phyloP scores from a whole-genome alignment of 2,329 filamentous ascomycete genomes.

The Trichoderma lentiforme region DNA sequence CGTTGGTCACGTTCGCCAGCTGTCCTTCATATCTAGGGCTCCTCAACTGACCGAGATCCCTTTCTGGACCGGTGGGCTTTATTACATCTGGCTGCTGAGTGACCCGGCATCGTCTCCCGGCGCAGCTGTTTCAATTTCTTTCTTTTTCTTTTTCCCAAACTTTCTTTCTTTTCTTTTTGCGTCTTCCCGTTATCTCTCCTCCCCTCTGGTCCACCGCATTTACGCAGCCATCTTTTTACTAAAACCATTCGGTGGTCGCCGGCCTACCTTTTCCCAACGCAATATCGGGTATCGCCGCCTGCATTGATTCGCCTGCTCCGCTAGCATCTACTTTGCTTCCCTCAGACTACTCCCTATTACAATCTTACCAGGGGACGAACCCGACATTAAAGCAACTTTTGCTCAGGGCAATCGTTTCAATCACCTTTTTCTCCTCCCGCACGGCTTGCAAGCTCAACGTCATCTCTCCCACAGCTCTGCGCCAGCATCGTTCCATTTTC shows the following conservation, averaged over 20 bases:
- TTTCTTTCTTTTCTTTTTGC: not conserved
- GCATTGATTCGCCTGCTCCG: conserved; percentile 10
- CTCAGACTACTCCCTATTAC: conserved; percentile 7
- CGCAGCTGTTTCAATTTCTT: not conserved
- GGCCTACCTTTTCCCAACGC: not conserved
- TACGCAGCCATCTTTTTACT: not conserved
- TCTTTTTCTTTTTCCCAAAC: not conserved
- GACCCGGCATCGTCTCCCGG: not conserved
- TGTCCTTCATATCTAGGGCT: not conserved
- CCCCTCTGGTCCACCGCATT: not conserved
- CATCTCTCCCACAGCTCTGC: not conserved
- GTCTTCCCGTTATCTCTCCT: not conserved
- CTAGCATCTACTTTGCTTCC: conserved; percentile 3
- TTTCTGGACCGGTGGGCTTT: conserved; percentile 13
- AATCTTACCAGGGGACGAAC: not conserved
- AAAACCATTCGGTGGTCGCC: conserved; percentile 13
- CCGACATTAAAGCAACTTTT: conserved; percentile 1
- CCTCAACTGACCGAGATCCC: conserved; percentile 13
- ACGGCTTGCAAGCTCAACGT: not conserved
- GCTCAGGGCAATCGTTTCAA: not conserved
- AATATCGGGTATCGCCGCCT: conserved; percentile 17
- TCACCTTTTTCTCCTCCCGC: not conserved
- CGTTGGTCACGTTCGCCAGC: not conserved
- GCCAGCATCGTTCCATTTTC: not conserved
- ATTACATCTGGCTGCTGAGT: not conserved